phyloP scores from a whole-genome alignment of 306 rosid species.

The Sophora flavescens region DNA sequence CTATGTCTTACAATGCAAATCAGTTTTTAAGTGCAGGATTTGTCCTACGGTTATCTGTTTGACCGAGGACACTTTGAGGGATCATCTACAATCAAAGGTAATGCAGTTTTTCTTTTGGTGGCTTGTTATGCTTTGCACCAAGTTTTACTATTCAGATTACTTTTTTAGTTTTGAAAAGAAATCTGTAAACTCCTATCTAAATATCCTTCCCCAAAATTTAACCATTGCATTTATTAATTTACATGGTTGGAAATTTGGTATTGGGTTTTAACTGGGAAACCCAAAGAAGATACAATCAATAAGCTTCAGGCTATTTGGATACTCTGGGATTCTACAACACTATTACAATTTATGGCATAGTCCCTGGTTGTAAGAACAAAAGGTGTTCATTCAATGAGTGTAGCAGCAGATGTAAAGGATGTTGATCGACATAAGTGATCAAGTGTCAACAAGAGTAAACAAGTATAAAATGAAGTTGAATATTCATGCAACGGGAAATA shows the following conservation, averaged over 20 bases:
- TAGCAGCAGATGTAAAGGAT: constrained; percentile 1
- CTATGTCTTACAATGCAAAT: constrained; percentile 68
- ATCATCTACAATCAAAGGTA: constrained; percentile 94
- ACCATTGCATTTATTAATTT: constrained; percentile 26
- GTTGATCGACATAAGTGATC: background rate
- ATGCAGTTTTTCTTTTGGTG: constrained; percentile 34
- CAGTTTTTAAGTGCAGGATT: constrained; percentile 87
- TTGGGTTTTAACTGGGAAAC: background rate
- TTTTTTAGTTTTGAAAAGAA: constrained; percentile 23
- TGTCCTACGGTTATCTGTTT: constrained; percentile 90
- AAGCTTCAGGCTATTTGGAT: constrained; percentile 11
- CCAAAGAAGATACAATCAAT: background rate
- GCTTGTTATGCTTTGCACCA: constrained; percentile 15
- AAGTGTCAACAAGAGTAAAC: background rate
- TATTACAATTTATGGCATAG: background rate
- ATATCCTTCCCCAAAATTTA: background rate
- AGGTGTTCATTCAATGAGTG: background rate
- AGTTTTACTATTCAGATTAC: background rate
- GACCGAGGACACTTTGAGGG: constrained; percentile 76
- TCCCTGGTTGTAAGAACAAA: background rate
- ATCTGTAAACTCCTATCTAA: background rate
- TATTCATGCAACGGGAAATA: background rate
- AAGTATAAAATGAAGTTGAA: background rate
- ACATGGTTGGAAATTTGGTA: constrained; percentile 20
- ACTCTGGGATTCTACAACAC: background rate